Conservation (phyloP, 2,329 filamentous ascomycete genomes). For the Botrytis paeoniae region DNA sequence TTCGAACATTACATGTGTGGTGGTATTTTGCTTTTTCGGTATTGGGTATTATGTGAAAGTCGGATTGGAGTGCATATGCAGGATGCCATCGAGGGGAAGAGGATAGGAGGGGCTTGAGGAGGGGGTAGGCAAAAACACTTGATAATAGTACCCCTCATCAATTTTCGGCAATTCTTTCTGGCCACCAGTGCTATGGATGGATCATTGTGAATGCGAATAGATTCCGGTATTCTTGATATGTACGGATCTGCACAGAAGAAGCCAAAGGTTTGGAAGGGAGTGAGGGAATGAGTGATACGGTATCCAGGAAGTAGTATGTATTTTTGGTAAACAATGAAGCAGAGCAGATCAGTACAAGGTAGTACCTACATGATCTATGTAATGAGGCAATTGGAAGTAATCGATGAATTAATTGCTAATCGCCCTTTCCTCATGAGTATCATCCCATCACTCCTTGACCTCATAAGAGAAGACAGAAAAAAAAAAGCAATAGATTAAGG, state of each 20-base stretch:
- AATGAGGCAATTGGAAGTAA: not conserved
- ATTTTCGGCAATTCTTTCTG: not conserved
- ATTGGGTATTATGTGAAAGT: not conserved
- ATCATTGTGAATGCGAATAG: not conserved
- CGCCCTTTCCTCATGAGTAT: not conserved
- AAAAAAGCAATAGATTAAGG: not conserved
- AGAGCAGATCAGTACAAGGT: not conserved
- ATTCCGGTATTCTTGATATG: too few relatives aligned
- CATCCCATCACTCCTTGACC: not conserved
- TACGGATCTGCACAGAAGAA: not conserved
- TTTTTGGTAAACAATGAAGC: not conserved
- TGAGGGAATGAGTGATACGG: not conserved
- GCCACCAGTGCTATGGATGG: not conserved
- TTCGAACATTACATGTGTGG: not conserved
- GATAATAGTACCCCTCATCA: not conserved
- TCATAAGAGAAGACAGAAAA: not conserved
- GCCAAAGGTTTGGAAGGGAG: not conserved
- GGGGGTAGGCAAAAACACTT: not conserved
- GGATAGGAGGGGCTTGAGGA: not conserved
- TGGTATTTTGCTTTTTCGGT: not conserved
- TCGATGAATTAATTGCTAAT: not conserved
- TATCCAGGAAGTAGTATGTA: not conserved
- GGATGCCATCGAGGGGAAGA: not conserved
- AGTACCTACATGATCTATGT: not conserved
- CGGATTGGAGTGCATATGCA: not conserved